Base-by-base conservation (phyloP, 164 flowering plant genomes). In the Aristolochia fimbriata region DNA sequence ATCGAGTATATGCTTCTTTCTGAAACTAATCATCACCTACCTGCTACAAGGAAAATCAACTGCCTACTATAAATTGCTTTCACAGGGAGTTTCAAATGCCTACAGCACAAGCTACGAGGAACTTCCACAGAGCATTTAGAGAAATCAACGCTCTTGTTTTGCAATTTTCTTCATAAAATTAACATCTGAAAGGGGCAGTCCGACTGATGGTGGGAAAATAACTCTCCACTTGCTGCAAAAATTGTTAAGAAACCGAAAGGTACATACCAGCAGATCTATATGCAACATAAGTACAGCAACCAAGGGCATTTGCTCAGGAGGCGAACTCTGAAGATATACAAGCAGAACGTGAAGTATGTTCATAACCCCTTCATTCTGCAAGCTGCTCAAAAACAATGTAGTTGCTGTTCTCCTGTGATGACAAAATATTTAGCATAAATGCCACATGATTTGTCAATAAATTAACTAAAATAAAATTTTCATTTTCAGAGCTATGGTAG, bases 231-330 rank as follows among this genome's bases (percentile, higher is more conserved):
- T 19, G 46, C 58, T 15, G 31, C 4, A 17, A 31, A 24, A 56
- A 56, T 22, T 52, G 14, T 50, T n/a, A 54, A 22, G 12, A 16
- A 11, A 54, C 57, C 2, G 41, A 23, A 61, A 62, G 57, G 23
- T 27, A 43, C 71, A 45, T 81, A 85, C 95, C 82, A 81, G 69
- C 62, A 83, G 81, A 70, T 80, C 77, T 15, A 83, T 69, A 62
- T 81, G 80, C 52, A 87, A 57, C 49, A 87, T 65, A 51, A 83
- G 83, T 51, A 76, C 78, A 53, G 88, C 81, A 68, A 80, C 74
- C 57, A 75, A 51, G 41, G 86, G 81, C 54, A 56, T 82, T 65
- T 77, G 70, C n/a, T 77, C 79, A 54, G 67, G 61, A 55, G 71
- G 74, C 47, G 76, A 80, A 61, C 65, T 75, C 43, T 77, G 83